phyloP scores from a whole-genome alignment of 768 basidiomycete genomes.

The Tulasnella calospora region DNA sequence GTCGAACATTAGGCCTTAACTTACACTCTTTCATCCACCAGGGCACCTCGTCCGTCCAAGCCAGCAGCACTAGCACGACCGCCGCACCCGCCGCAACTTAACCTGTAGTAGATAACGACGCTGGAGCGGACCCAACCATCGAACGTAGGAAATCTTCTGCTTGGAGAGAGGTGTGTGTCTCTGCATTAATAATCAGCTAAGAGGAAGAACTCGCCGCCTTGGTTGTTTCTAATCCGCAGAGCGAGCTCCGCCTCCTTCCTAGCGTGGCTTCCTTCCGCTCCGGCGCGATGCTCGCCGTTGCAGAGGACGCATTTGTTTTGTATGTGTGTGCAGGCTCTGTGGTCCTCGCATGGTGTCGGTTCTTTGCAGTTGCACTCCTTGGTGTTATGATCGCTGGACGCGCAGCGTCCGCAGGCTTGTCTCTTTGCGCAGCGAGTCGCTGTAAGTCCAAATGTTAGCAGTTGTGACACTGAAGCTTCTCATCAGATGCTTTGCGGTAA shows the following conservation, averaged over 20 bases:
- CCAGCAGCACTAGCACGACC: not conserved
- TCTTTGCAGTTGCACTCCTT: conserved; percentile 2
- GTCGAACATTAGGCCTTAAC: not conserved
- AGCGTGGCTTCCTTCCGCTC: not conserved
- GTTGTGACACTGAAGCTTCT: conserved; percentile 27
- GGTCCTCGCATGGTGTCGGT: not conserved
- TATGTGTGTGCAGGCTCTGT: conserved; percentile 1
- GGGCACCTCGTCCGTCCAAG: not conserved
- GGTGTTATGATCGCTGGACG: not conserved
- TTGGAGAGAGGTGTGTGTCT: not conserved
- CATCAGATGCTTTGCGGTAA: no score
- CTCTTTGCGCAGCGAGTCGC: conserved; percentile 14
- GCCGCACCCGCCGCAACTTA: conserved; percentile 1
- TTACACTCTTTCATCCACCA: not conserved
- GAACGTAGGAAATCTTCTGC: not conserved
- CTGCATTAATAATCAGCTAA: not conserved
- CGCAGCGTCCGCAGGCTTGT: conserved; percentile 2
- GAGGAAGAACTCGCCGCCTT: not conserved
- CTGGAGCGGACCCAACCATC: not conserved
- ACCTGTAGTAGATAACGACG: not conserved
- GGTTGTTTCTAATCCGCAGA: not conserved
- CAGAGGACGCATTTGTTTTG: conserved; percentile 10
- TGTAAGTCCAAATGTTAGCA: conserved; percentile 25
- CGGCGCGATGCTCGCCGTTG: conserved; percentile 19
- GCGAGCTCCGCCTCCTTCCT: not conserved